Evolutionary conservation across 2,329 filamentous ascomycete species (phyloP).

Genomic region (Ophiocordyceps camponoti-saundersi): DNA sequence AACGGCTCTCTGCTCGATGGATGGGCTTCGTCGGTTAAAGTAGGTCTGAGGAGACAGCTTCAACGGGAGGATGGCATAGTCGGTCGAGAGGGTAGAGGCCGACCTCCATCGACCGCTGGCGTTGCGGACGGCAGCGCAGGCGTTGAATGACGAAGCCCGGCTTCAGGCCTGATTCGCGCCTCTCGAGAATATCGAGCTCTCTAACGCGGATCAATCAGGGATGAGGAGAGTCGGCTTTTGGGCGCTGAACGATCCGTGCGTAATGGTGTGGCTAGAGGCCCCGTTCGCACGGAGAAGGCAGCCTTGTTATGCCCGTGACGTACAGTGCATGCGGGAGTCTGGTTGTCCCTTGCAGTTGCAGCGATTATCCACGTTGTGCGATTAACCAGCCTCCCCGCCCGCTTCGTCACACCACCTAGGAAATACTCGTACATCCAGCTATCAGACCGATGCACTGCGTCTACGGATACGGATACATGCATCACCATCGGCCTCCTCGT

Average conservation of each 20-base stretch:
- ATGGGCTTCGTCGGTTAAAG: neutral
- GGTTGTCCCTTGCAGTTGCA: neutral
- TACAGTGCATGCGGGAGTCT: neutral
- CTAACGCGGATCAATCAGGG: neutral
- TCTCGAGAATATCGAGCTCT: neutral
- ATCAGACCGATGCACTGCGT: no score
- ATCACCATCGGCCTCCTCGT: neutral
- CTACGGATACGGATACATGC: no score
- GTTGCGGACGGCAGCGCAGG: neutral
- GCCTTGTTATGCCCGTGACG: neutral
- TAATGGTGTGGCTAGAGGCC: neutral
- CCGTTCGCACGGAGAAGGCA: neutral
- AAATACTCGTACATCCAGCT: neutral
- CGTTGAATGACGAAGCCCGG: neutral
- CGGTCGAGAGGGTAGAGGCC: constrained; percentile 7
- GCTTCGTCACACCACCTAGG: no score
- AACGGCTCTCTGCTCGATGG: constrained; percentile 1
- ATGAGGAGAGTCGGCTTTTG: neutral
- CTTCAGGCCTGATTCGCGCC: neutral
- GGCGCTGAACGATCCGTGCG: neutral
- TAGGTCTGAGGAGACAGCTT: neutral
- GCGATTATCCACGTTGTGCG: neutral
- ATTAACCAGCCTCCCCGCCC: neutral
- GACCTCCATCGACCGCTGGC: constrained; percentile 9
- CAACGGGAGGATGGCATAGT: constrained; percentile 17